Evolutionary conservation across 768 basidiomycete genomes (phyloP).

Genomic region (Podaxis sp.): DNA sequence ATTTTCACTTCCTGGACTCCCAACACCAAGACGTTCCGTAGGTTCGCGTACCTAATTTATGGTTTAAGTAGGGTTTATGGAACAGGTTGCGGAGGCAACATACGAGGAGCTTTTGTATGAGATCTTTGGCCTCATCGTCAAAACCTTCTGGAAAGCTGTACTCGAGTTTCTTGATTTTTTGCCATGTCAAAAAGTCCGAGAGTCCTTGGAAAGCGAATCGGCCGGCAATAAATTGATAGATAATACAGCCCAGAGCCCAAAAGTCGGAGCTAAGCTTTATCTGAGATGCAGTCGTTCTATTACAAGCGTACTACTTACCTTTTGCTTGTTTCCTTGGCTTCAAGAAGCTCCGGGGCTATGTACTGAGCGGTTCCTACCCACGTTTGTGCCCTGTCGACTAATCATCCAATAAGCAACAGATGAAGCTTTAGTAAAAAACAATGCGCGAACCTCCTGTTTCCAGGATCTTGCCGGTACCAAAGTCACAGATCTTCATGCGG

Average conservation of each 20-base stretch:
- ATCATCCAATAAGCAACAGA: background rate
- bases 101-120: slow-evolving; percentile 79
- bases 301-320: slow-evolving; percentile 46
- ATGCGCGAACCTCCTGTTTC: slow-evolving; percentile 3
- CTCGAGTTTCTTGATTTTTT: slow-evolving; percentile 87
- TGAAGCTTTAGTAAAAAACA: slow-evolving; percentile 1
- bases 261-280: slow-evolving; percentile 71
- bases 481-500: slow-evolving; percentile 94
- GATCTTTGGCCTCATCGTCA: slow-evolving; percentile 76
- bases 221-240: slow-evolving; percentile 92
- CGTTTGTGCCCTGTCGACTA: slow-evolving; percentile 31
- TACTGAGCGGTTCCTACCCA: slow-evolving; percentile 32
- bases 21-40: slow-evolving; percentile 55
- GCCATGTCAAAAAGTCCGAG: slow-evolving; percentile 93
- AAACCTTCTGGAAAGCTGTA: slow-evolving; percentile 88
- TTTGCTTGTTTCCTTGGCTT: slow-evolving; percentile 69
- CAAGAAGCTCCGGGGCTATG: slow-evolving; percentile 48
- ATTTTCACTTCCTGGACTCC: slow-evolving; percentile 11
- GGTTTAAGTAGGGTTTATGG: background rate
- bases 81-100: slow-evolving; percentile 19
- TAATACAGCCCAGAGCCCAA: slow-evolving; percentile 93
- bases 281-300: slow-evolving; percentile 16
- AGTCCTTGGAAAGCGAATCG: slow-evolving; percentile 88
- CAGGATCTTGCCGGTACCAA: slow-evolving; percentile 62
- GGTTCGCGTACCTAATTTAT: slow-evolving; percentile 54